These are phyloP conservation scores for Euclidium syriacum DNA, from an alignment of 345 rosid species.

Conservation along the genomic window DNA sequence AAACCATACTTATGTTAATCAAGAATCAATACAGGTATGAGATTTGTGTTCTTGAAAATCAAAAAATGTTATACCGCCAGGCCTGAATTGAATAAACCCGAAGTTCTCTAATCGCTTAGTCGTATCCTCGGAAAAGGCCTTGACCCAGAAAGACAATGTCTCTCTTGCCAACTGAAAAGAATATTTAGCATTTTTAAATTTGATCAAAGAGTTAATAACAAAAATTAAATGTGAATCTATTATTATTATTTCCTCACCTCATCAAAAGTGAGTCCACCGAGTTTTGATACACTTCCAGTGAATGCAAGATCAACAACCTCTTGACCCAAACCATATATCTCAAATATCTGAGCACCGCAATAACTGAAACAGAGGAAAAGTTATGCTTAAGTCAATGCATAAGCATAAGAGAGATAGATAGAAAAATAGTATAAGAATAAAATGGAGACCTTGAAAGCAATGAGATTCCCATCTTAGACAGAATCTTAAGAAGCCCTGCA, in stretches of 20 bases:
- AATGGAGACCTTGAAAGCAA: conserved; percentile 85
- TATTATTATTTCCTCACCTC: conserved; percentile 86
- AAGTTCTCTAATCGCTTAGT: conserved; percentile 93
- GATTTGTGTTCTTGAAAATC: background rate
- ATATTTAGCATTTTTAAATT: background rate
- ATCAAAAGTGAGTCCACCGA: conserved; percentile 87
- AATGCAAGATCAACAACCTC: conserved; percentile 85
- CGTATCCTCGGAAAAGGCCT: conserved; percentile 97
- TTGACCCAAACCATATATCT: conserved; percentile 87
- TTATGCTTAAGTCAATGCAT: conserved; percentile 24
- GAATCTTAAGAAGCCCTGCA: conserved; percentile 90
- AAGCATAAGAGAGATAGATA: background rate
- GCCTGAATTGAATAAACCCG: conserved; percentile 90
- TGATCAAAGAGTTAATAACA: background rate
- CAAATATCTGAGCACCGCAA: conserved; percentile 99
- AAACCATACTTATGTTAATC: background rate
- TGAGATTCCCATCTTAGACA: conserved; percentile 98
- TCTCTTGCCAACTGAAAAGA: conserved; percentile 87
- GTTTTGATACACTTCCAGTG: conserved; percentile 75
- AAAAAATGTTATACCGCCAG: conserved; percentile 62
- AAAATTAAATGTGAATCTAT: background rate
- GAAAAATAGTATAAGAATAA: background rate
- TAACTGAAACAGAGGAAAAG: conserved; percentile 58
- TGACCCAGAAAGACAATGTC: conserved; percentile 94
- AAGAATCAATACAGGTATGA: too few species aligned